phyloP scores from a whole-genome alignment of 768 basidiomycete genomes.

The Suillus hirtellus region DNA sequence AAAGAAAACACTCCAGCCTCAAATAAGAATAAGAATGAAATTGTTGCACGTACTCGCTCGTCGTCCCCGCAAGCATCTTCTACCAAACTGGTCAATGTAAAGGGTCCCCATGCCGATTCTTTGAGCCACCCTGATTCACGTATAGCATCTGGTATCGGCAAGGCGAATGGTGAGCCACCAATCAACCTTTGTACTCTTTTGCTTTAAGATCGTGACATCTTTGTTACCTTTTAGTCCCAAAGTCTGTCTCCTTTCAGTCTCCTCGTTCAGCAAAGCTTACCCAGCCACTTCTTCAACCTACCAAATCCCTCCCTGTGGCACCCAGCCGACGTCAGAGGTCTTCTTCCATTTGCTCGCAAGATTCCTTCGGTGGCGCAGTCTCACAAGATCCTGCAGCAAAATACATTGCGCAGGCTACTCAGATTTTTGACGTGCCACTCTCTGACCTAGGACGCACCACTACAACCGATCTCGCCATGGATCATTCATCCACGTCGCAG shows the following conservation, averaged over 20 bases:
- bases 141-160: slow-evolving; percentile 31
- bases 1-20: slow-evolving; percentile 48
- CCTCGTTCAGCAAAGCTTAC: slow-evolving; percentile 22
- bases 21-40: slow-evolving; percentile 21
- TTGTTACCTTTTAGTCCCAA: slow-evolving; percentile 26
- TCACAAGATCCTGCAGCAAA: slow-evolving; percentile 48
- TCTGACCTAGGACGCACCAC: slow-evolving; percentile 48
- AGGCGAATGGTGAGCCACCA: slow-evolving; percentile 33
- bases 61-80: slow-evolving; percentile 28
- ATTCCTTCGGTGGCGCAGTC: slow-evolving; percentile 61
- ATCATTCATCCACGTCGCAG: slow-evolving; percentile 2
- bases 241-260: slow-evolving; percentile 37
- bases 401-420: slow-evolving; percentile 44
- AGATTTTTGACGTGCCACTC: slow-evolving; percentile 58
- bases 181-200: slow-evolving; percentile 19
- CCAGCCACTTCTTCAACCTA: slow-evolving; percentile 19
- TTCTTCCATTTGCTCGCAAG: slow-evolving; percentile 48
- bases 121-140: slow-evolving; percentile 26
- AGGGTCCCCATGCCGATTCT: slow-evolving; percentile 28
- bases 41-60: slow-evolving; percentile 14
- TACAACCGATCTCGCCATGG: slow-evolving; percentile 24
- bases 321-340: slow-evolving; percentile 31
- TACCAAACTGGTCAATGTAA: slow-evolving; percentile 21
- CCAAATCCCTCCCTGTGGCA: slow-evolving; percentile 25
- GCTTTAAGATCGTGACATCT: slow-evolving; percentile 27